phyloP scores from a whole-genome alignment of 495 filamentous ascomycete species.

The Neurospora africana region DNA sequence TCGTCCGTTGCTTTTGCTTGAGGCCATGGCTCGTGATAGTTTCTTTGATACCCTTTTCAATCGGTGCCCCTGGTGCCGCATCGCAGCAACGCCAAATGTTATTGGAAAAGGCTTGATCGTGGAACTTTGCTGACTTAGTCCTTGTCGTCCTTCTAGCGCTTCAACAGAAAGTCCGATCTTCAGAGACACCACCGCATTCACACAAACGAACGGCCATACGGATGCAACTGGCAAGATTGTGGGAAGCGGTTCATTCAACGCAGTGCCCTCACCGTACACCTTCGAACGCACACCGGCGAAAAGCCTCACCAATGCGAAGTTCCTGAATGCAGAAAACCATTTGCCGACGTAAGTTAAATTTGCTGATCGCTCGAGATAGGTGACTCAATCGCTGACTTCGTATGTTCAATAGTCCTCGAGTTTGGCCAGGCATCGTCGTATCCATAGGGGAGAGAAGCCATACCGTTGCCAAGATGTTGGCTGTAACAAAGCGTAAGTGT shows the following conservation, averaged over 20 bases:
- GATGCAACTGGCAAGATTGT: constrained; percentile 58
- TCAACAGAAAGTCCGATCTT: constrained; percentile 89
- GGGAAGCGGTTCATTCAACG: constrained; percentile 86
- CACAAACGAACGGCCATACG: constrained; percentile 78
- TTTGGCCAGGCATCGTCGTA: constrained; percentile 74
- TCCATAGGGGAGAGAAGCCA: constrained; percentile 78
- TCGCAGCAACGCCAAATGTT: background rate
- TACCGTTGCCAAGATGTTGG: constrained; percentile 68
- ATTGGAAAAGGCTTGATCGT: background rate
- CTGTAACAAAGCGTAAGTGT: constrained; percentile 67
- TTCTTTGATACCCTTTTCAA: background rate
- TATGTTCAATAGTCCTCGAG: constrained; percentile 58
- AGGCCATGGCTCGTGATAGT: background rate
- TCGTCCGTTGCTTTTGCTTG: background rate
- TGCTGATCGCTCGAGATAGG: background rate
- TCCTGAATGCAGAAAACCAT: constrained; percentile 69
- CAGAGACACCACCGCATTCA: constrained; percentile 84
- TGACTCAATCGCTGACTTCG: constrained; percentile 26
- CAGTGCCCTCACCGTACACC: constrained; percentile 79
- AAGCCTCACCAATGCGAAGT: constrained; percentile 81
- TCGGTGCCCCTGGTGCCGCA: background rate
- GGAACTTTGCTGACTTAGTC: background rate
- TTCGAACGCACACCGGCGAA: constrained; percentile 78
- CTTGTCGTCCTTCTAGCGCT: constrained; percentile 44
- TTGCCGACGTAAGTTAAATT: constrained; percentile 62